Conservation (phyloP, 116 monocot species). For the Trichopus zeylanicus region DNA sequence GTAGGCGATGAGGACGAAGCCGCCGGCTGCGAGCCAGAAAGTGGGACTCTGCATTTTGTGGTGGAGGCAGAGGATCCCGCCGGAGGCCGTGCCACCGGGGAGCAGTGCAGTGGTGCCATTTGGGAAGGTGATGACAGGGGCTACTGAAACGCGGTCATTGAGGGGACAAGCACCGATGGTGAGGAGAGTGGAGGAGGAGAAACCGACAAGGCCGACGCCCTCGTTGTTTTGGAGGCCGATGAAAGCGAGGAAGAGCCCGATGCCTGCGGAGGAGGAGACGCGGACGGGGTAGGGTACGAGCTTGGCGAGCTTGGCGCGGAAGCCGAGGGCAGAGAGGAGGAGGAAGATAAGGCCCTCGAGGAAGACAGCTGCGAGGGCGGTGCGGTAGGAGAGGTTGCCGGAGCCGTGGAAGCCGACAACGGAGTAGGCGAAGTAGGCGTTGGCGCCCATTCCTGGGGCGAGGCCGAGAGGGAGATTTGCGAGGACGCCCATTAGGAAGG, state of each 20-base stretch:
- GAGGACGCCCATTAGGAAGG: constrained; percentile 65
- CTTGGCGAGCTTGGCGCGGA: constrained; percentile 64
- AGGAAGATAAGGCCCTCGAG: constrained; percentile 61
- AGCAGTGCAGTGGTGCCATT: constrained; percentile 71
- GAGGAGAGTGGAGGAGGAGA: constrained; percentile 66
- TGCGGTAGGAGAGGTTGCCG: constrained; percentile 55
- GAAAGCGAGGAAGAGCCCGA: constrained; percentile 86
- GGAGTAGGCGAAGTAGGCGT: constrained; percentile 91
- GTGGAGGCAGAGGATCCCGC: constrained; percentile 59
- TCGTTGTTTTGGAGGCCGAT: constrained; percentile 75
- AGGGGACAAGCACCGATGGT: constrained; percentile 66
- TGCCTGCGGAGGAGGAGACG: constrained; percentile 65
- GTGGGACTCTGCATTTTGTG: constrained; percentile 80
- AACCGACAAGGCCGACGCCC: constrained; percentile 76
- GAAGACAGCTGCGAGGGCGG: constrained; percentile 69
- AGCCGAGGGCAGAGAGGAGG: constrained; percentile 48
- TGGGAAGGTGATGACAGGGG: constrained; percentile 52
- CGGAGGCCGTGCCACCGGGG: constrained; percentile 75
- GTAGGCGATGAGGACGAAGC: constrained; percentile 74
- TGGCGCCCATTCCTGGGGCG: constrained; percentile 89
- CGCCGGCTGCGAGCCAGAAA: constrained; percentile 78
- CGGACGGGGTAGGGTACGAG: constrained; percentile 70
- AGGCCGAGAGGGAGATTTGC: constrained; percentile 69
- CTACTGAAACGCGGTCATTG: constrained; percentile 43
- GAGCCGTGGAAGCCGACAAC: constrained; percentile 92